Evolutionary conservation across 176 grass and related monocot genomes (phyloP), one percentile per base, ranked within the genome.

Genomic region (Zizania latifolia): DNA sequence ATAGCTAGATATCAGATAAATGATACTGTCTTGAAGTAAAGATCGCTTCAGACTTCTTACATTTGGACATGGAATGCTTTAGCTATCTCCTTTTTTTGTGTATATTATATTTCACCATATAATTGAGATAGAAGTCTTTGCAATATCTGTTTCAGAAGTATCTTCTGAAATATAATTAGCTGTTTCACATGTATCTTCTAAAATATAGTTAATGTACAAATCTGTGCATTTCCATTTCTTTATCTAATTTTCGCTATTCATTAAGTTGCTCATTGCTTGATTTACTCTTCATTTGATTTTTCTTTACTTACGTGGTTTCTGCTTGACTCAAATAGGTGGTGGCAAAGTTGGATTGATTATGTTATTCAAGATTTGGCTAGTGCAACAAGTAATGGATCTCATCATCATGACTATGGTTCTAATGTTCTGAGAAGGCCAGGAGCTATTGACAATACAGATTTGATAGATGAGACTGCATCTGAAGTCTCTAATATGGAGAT

Each of bases 271-370:
- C 41, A 14, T 57, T 71, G 19, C 41, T 78, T 83, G 17, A n/a
- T 62, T 54, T 71, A 69, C 10, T 50, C 62, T 51, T 50, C 34
- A 29, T 53, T 86, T 13, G 5, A 11, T 43, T 63, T 68, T 62
- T 76, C n/a, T n/a, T 35, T 31, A 74, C 70, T 45, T 37, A 17
- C 37, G 8, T 26, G 19, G 83, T 71, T 65, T 8, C 60, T 71
- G 45, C 30, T 82, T 81, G 46, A 21, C 53, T 78, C 45, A 10
- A 84, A 71, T 81, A 99, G 96, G 81, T 99, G 96, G 96, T 99
- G 96, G 96, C 96, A 99, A 82, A 82, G 82, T 86, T 99, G 96
- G 96, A 88, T 99, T 73, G 91, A 99, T 74, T 99, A 99, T 61
- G 87, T 99, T 23, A 88, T 88, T 85, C 91, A 94, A 80, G 95